Conservation (phyloP, 1,284 basidiomycete genomes). For the Porodaedalea pini region DNA sequence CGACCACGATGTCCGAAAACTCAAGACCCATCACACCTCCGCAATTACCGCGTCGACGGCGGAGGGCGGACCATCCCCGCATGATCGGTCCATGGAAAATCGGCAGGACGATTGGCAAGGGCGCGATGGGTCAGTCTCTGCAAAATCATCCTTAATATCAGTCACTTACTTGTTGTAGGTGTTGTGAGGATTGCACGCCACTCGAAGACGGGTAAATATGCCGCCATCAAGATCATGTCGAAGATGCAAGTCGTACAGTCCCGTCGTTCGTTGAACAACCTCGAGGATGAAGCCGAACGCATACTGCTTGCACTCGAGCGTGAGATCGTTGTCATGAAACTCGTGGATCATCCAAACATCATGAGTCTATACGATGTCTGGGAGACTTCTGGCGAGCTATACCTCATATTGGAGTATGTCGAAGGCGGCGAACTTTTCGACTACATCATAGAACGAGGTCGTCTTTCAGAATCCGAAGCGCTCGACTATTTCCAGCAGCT, state of each 20-base stretch:
- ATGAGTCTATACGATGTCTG: constrained; percentile 85
- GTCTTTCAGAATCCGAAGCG: constrained; percentile 78
- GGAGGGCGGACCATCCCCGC: constrained; percentile 56
- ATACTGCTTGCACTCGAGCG: constrained; percentile 84
- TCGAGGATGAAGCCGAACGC: constrained; percentile 63
- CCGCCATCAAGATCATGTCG: constrained; percentile 96
- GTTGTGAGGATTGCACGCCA: constrained; percentile 92
- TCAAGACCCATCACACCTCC: constrained; percentile 21
- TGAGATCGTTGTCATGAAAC: constrained; percentile 95
- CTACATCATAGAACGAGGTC: constrained; percentile 83
- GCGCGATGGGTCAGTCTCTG: constrained; percentile 70
- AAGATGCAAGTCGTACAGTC: constrained; percentile 72
- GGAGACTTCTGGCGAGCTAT: constrained; percentile 90
- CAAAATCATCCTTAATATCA: constrained; percentile 4
- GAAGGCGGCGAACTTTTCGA: constrained; percentile 98
- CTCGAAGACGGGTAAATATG: constrained; percentile 82
- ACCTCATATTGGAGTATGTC: constrained; percentile 94
- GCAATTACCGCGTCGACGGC: constrained; percentile 33
- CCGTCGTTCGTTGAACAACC: constrained; percentile 66
- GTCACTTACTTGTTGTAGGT: constrained; percentile 44
- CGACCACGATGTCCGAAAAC: constrained; percentile 18
- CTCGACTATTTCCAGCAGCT: constrained; percentile 97
- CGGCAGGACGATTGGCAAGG: constrained; percentile 89
- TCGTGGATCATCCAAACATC: constrained; percentile 61
- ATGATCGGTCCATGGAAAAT: constrained; percentile 93